A percentile compares a stretch with the other conserved stretches of the same genome.
phyloP scores from a whole-genome alignment of 2,329 filamentous ascomycete species.

The Fusarium ambrosium region DNA sequence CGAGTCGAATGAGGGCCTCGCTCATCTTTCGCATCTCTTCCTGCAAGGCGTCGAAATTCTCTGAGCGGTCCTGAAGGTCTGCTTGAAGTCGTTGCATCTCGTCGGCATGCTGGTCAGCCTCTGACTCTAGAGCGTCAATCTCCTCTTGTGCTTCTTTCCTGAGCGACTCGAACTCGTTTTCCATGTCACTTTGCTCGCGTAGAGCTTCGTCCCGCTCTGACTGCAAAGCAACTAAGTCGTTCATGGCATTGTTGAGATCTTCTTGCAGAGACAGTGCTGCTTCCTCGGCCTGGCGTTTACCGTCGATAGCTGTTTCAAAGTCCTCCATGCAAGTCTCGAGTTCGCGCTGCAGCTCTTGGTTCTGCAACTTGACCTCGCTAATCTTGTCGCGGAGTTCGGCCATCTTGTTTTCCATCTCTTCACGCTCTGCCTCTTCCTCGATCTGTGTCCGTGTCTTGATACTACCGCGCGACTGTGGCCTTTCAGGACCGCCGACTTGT shows the following conservation, averaged over 20 bases:
- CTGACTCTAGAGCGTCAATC: constrained; percentile 75
- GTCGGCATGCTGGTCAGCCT: constrained; percentile 78
- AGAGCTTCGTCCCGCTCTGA: constrained; percentile 89
- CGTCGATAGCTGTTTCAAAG: constrained; percentile 78
- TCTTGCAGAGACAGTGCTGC: constrained; percentile 76
- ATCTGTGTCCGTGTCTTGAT: constrained; percentile 73
- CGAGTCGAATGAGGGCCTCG: constrained; percentile 85
- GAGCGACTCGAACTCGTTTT: constrained; percentile 72
- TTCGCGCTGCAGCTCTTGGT: constrained; percentile 88
- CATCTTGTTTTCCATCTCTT: constrained; percentile 87
- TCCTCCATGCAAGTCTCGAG: constrained; percentile 84
- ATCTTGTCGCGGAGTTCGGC: constrained; percentile 88
- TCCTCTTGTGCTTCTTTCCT: constrained; percentile 75
- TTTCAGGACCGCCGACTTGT: constrained; percentile 76
- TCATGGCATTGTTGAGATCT: constrained; percentile 83
- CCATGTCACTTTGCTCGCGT: constrained; percentile 71
- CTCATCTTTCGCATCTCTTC: constrained; percentile 94
- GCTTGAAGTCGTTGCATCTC: constrained; percentile 78
- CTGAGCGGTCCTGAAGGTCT: constrained; percentile 81
- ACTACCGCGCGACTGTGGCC: constrained; percentile 82
- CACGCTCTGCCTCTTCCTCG: constrained; percentile 81
- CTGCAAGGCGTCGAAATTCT: constrained; percentile 93
- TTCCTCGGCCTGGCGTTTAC: constrained; percentile 72
- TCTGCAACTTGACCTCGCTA: constrained; percentile 87
- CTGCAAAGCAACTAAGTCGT: constrained; percentile 84